Conservation (phyloP, 768 basidiomycete species). For the Agaricus sinodeliciosus region DNA sequence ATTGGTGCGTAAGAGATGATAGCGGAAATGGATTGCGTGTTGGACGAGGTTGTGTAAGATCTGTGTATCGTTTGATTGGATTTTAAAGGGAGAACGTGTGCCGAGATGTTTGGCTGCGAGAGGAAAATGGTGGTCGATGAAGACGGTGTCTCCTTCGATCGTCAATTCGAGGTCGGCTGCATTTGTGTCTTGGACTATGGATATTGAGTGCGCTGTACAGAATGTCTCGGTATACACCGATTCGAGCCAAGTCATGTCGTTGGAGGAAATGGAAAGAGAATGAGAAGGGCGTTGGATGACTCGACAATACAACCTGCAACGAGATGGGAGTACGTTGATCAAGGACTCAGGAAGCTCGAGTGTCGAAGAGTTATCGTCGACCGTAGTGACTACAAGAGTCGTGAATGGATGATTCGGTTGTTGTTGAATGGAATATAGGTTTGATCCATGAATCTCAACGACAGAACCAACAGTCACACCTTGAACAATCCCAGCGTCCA, state of each 20-base stretch:
- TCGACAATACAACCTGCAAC: constrained; percentile 20
- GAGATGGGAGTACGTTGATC: constrained; percentile 9
- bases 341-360: constrained; percentile 8
- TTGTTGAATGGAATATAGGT: constrained; percentile 15
- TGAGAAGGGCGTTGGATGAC: constrained; percentile 13
- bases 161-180: constrained; percentile 17
- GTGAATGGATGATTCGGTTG: constrained; percentile 19
- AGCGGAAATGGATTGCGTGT: constrained; percentile 19
- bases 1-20: constrained; percentile 21
- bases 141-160: constrained; percentile 14
- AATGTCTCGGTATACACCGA: constrained; percentile 15
- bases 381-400: constrained; percentile 15
- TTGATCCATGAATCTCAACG: constrained; percentile 19
- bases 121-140: constrained; percentile 19
- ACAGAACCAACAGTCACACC: constrained; percentile 23
- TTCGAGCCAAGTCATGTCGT: constrained; percentile 21
- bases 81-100: constrained; percentile 14
- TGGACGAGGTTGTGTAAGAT: constrained; percentile 16
- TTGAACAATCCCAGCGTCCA: constrained; percentile 26
- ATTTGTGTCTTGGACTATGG: constrained; percentile 13
- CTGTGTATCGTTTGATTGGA: constrained; percentile 10
- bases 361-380: constrained; percentile 17
- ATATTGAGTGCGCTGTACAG: constrained; percentile 9
- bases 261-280: constrained; percentile 19
- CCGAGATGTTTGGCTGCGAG: constrained; percentile 17